Percentiles rank a stretch among this genome's conserved stretches.
Conservation (phyloP, 2,329 filamentous ascomycete species). For the Colletotrichum destructivum region DNA sequence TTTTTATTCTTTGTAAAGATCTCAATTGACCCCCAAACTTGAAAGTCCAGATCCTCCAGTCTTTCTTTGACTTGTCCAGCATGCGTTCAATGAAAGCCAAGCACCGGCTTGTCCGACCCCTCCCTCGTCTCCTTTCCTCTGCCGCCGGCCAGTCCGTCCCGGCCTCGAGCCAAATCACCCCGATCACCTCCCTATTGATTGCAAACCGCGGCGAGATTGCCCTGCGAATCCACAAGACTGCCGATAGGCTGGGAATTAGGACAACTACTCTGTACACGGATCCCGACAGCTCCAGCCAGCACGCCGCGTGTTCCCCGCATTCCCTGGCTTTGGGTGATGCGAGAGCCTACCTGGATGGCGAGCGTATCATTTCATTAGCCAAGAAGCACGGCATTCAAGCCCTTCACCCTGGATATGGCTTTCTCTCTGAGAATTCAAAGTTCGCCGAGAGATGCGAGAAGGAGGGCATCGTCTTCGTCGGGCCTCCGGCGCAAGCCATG, state of each 20-base stretch:
- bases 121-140: conserved; percentile 56
- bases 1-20: background rate
- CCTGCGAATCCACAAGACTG: conserved; percentile 91
- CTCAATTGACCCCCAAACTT: conserved; percentile 13
- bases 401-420: conserved; percentile 97
- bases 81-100: conserved; percentile 72
- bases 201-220: conserved; percentile 98
- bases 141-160: conserved; percentile 32
- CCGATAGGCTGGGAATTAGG: conserved; percentile 87
- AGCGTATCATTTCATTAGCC: conserved; percentile 90
- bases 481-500: conserved; percentile 86
- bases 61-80: conserved; percentile 42
- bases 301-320: conserved; percentile 87
- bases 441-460: conserved; percentile 92
- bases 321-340: conserved; percentile 87
- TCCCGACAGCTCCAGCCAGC: conserved; percentile 88
- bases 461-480: conserved; percentile 94
- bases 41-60: background rate
- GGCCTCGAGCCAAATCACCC: conserved; percentile 54
- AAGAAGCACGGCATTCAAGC: conserved; percentile 90
- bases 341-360: conserved; percentile 92
- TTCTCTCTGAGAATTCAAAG: conserved; percentile 91
- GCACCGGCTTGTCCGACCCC: conserved; percentile 62
- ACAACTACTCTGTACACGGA: conserved; percentile 97
- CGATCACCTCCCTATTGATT: conserved; percentile 87